Evolutionary conservation across 2,329 filamentous ascomycete genomes (phyloP), one percentile per base, ranked within the genome.

Genomic region (Emergomyces africanus): DNA sequence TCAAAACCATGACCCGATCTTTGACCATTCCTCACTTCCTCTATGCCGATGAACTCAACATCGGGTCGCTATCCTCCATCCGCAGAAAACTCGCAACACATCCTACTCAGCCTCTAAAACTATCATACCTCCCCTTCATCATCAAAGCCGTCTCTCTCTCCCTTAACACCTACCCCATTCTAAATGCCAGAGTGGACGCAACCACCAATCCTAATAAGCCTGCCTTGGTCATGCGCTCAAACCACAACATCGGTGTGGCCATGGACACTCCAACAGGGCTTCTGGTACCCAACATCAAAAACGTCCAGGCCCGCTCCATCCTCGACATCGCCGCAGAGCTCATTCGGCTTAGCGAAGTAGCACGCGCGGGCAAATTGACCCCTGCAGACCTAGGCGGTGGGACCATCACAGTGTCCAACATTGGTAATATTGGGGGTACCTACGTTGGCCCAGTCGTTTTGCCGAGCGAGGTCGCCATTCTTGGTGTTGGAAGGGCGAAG

Each of bases 391-490:
- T 99, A 63, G 81, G 79, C 41, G 90, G 90, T 57, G 90, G 90
- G 18, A 97, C 94, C 1, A 92, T 99, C 68, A 96, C 94, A 0
- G 84, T 99, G 55, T 96, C 90, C 66, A 99, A 99, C 71, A 96
- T 99, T 66, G 94, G 94, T 51, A 95, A 85, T 66, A 90, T 99
- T 51, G 94, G 94, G 58, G 94, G 94, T 33, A 94, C 89, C 0
- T 95, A 95, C 66, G 85, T 97, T 53, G 86, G 87, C 35, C 94
- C 94, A 1, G 88, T 99, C 55, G 89, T 99, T 66, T 89, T 96
- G 53, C 87, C 90, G 63, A 87, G 83, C 48, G 91, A 97, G 74
- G 88, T 97, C 10, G 90, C 89, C 9, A 99, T 99, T 69, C 74
- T 99, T 33, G 94, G 92, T 12, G 80, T 99, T 35, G 94, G 94